Percentiles rank a stretch among this genome's conserved stretches.
phyloP scores from a whole-genome alignment of 495 filamentous ascomycete species.

The Neurospora sp. region DNA sequence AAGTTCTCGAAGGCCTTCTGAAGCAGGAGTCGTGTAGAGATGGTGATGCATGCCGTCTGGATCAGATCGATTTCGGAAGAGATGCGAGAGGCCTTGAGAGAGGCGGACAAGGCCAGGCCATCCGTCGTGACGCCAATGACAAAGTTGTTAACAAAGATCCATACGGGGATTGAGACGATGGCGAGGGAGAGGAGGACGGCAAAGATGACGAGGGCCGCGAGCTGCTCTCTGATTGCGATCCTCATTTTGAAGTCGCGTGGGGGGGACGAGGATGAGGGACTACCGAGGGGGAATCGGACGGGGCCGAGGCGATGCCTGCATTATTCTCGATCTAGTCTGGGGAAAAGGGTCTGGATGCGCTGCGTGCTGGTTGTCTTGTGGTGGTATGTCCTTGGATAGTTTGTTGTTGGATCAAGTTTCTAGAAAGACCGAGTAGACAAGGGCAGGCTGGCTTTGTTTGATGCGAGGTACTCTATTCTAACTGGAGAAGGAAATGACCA shows the following conservation, averaged over 20 bases:
- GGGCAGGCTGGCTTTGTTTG: neutral
- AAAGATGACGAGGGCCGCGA: slow-evolving; percentile 62
- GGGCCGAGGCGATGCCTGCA: neutral
- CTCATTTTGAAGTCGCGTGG: slow-evolving; percentile 46
- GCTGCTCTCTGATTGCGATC: slow-evolving; percentile 74
- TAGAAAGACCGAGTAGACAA: neutral
- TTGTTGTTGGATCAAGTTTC: neutral
- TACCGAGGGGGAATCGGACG: neutral
- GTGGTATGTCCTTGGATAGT: neutral
- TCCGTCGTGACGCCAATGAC: slow-evolving; percentile 50
- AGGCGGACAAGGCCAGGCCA: slow-evolving; percentile 65
- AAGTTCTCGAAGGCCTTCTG: slow-evolving; percentile 53
- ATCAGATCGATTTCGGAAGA: slow-evolving; percentile 65
- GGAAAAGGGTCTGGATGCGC: neutral
- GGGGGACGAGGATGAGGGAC: neutral
- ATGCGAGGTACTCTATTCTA: neutral
- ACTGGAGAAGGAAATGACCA: neutral
- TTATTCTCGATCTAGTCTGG: neutral
- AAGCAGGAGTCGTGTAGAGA: slow-evolving; percentile 56
- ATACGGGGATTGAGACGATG: slow-evolving; percentile 39
- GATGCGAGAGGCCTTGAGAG: slow-evolving; percentile 74
- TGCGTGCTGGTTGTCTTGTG: neutral
- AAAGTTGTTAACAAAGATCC: slow-evolving; percentile 68
- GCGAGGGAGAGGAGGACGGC: slow-evolving; percentile 58
- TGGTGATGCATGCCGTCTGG: slow-evolving; percentile 55